Percentiles rank a stretch among this genome's conserved stretches.
Evolutionary conservation across 257 asterid genomes (phyloP).

Genomic region (Cynanchum wilfordii): DNA sequence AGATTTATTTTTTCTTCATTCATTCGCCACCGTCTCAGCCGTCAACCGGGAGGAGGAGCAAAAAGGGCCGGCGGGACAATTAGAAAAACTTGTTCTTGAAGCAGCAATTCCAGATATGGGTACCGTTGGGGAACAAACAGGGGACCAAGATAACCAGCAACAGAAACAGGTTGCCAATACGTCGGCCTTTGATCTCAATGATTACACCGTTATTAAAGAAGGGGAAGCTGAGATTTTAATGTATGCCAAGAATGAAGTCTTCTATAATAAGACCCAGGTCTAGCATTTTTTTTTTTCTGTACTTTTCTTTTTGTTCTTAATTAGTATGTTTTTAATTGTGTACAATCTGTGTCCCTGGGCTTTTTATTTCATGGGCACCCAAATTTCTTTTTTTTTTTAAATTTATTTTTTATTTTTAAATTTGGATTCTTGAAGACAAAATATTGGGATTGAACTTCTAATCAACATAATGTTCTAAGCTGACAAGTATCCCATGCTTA

Average conservation of each 20-base stretch:
- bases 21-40: constrained; percentile 17
- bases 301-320: neutral
- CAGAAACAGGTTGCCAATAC: constrained; percentile 17
- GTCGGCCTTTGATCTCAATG: constrained; percentile 57
- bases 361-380: neutral
- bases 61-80: neutral
- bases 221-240: constrained; percentile 95
- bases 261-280: constrained; percentile 92
- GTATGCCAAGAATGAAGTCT: constrained; percentile 87
- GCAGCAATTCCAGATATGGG: constrained; percentile 29
- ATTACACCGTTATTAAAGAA: constrained; percentile 63
- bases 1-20: too few species aligned
- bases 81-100: neutral
- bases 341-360: neutral
- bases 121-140: constrained; percentile 30
- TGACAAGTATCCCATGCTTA: neutral
- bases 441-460: neutral
- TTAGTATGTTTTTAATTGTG: neutral
- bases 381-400: neutral
- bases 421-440: neutral
- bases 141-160: constrained; percentile 35
- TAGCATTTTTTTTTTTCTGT: neutral
- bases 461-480: too few species aligned
- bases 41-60: neutral
- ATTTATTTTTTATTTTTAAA: too few species aligned